These are phyloP conservation scores for Phytopythium helicoides DNA, from an alignment of 352 stramenopile genomes.

Conservation along the genomic window DNA sequence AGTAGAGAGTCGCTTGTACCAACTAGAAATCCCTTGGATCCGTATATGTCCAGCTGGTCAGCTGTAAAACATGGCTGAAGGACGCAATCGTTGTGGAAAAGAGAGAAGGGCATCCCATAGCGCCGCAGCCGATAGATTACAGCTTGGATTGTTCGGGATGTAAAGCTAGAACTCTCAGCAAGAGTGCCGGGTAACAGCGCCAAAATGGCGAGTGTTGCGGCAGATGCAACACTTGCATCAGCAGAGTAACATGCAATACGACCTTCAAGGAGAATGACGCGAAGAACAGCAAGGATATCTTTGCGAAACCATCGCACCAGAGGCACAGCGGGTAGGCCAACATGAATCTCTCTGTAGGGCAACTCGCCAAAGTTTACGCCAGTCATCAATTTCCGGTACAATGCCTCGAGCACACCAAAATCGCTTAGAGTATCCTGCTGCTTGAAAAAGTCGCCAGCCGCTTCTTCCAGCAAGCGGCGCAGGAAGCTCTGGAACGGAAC, in stretches of 20 bases:
- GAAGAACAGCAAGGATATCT: constrained; percentile 64
- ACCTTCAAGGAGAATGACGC: constrained; percentile 71
- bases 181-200: constrained; percentile 51
- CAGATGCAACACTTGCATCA: constrained; percentile 46
- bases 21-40: constrained; percentile 40
- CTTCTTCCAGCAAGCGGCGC: constrained; percentile 27
- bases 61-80: constrained; percentile 53
- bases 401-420: constrained; percentile 20
- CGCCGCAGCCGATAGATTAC: constrained; percentile 36
- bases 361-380: constrained; percentile 30
- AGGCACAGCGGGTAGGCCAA: constrained; percentile 41
- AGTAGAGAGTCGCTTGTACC: constrained; percentile 53
- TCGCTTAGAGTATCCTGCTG: constrained; percentile 16
- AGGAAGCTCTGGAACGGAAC: constrained; percentile 40
- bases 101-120: constrained; percentile 42
- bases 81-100: constrained; percentile 34
- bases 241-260: constrained; percentile 75
- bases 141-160: constrained; percentile 37
- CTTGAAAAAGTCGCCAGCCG: constrained; percentile 30
- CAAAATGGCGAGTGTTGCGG: constrained; percentile 48
- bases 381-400: constrained; percentile 27
- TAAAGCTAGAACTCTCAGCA: constrained; percentile 25
- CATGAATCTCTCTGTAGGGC: constrained; percentile 35
- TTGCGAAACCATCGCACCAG: constrained; percentile 44
- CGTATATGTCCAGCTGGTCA: constrained; percentile 24